These are phyloP conservation scores for Mycena pura DNA, from an alignment of 768 basidiomycete genomes.

Conservation along the genomic window DNA sequence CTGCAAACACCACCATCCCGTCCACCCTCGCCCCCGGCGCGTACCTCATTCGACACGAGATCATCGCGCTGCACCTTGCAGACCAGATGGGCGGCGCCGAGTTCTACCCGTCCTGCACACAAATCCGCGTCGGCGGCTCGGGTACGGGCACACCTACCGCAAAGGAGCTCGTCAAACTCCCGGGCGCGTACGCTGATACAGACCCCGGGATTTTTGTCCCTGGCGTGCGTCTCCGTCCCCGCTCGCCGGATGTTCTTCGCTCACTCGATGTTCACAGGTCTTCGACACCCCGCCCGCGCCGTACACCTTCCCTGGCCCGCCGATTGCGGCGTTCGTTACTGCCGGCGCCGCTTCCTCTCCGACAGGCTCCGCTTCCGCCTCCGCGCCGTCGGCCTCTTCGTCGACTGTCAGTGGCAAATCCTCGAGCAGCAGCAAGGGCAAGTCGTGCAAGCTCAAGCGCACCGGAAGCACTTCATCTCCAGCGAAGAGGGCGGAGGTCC, in stretches of 20 bases:
- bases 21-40: conserved; percentile 50
- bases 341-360: neutral
- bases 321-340: conserved; percentile 14
- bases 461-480: neutral
- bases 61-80: conserved; percentile 62
- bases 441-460: conserved; percentile 22
- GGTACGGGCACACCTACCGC: conserved; percentile 41
- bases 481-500: conserved; percentile 1
- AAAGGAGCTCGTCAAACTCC: conserved; percentile 50
- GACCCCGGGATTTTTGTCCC: conserved; percentile 62
- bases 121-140: conserved; percentile 49
- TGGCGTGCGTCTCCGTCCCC: conserved; percentile 34
- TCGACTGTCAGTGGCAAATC: neutral
- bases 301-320: conserved; percentile 13
- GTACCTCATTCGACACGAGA: conserved; percentile 63
- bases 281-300: conserved; percentile 2
- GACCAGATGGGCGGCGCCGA: conserved; percentile 56
- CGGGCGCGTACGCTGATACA: conserved; percentile 58
- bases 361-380: neutral
- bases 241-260: neutral
- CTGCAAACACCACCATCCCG: conserved; percentile 44
- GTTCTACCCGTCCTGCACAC: conserved; percentile 63
- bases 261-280: neutral
- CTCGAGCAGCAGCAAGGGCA: neutral
- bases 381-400: neutral